phyloP scores from a whole-genome alignment of 495 filamentous ascomycete genomes.

The Tuber brumale region DNA sequence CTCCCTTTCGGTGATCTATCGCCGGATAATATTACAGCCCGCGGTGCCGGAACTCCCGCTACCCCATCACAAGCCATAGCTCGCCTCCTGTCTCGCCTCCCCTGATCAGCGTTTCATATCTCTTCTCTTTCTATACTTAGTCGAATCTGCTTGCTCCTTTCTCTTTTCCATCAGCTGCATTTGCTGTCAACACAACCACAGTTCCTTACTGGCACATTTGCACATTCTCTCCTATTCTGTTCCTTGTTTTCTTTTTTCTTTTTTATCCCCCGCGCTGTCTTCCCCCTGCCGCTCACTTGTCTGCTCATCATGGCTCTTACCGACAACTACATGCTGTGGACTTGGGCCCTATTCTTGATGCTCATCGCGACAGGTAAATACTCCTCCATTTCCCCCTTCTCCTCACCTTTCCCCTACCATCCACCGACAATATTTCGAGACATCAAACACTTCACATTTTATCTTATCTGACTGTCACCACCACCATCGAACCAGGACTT shows the following conservation, averaged over 20 bases:
- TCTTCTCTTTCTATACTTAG: not conserved
- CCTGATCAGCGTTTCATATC: not conserved
- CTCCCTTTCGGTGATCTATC: not conserved
- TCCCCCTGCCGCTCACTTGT: not conserved
- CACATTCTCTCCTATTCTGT: not conserved
- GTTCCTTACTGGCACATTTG: not conserved
- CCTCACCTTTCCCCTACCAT: conserved; percentile 5
- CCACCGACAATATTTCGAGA: conserved; percentile 8
- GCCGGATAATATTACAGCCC: not conserved
- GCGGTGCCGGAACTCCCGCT: not conserved
- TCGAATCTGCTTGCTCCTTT: not conserved
- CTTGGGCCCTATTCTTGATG: conserved; percentile 58
- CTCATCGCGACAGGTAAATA: conserved; percentile 55
- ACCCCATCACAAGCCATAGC: not conserved
- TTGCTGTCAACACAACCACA: not conserved
- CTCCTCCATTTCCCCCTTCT: conserved; percentile 19
- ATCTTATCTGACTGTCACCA: not conserved
- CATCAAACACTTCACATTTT: conserved; percentile 11
- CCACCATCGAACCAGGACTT: conserved; percentile 50
- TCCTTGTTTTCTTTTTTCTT: not conserved
- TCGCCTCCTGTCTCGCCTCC: conserved; percentile 3
- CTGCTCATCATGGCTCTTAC: conserved; percentile 27
- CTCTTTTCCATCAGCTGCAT: not conserved
- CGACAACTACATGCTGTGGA: conserved; percentile 65
- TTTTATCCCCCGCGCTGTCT: not conserved